A percentile compares a stretch with the other conserved stretches of the same genome.
These are phyloP conservation scores for Wickerhamiella infanticola DNA, from an alignment of 1,139 yeast genomes.

Conservation along the genomic window DNA sequence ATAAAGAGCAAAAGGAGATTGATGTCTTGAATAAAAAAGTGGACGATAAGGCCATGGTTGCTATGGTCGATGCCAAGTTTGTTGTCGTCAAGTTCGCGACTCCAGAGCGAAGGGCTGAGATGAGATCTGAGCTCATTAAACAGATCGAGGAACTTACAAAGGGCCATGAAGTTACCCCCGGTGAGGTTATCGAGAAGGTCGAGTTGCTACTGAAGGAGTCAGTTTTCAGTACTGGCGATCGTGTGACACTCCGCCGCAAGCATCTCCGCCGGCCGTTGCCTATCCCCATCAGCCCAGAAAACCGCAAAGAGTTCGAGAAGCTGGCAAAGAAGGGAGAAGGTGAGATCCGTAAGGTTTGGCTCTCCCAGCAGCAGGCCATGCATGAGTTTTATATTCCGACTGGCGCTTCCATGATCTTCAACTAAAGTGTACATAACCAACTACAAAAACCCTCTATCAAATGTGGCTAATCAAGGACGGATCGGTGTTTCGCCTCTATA, in stretches of 20 bases:
- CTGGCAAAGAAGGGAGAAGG: conserved; percentile 27
- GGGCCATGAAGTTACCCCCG: conserved; percentile 12
- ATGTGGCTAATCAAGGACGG: not conserved
- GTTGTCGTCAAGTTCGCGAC: conserved; percentile 1
- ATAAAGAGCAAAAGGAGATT: conserved; percentile 20
- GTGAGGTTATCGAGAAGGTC: conserved; percentile 16
- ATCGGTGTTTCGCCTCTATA: conserved; percentile 3
- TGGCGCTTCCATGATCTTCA: conserved; percentile 11
- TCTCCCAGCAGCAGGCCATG: conserved; percentile 31
- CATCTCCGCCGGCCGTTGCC: conserved; percentile 21
- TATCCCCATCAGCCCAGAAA: conserved; percentile 12
- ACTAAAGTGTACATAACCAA: conserved; percentile 2
- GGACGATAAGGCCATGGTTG: conserved; percentile 23
- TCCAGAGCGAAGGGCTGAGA: conserved; percentile 2
- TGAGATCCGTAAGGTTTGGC: conserved; percentile 33
- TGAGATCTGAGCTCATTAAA: not conserved
- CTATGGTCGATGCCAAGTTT: not conserved
- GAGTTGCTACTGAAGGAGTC: conserved; percentile 14
- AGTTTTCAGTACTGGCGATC: conserved; percentile 17
- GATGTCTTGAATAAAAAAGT: conserved; percentile 24
- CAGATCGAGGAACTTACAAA: conserved; percentile 8
- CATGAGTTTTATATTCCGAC: conserved; percentile 21
- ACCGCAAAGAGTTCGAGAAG: conserved; percentile 20
- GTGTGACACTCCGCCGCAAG: conserved; percentile 21
- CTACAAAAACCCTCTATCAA: not conserved